These are phyloP conservation scores for Phytophthora sp. DNA, from an alignment of 352 stramenopile genomes.

Conservation along the genomic window DNA sequence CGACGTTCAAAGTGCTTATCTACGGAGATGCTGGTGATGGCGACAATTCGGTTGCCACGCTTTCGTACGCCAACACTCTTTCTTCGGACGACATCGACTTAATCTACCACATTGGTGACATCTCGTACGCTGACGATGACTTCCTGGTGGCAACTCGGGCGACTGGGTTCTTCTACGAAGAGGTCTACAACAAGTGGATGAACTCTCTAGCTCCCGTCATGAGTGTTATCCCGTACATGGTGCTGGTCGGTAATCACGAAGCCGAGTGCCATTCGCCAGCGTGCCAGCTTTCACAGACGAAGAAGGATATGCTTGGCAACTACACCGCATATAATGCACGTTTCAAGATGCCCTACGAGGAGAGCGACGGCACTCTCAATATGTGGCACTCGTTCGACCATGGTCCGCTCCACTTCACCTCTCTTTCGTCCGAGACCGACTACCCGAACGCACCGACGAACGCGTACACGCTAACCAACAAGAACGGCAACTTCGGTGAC, in stretches of 20 bases:
- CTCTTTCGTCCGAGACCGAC: conserved; percentile 71
- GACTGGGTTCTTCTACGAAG: conserved; percentile 39
- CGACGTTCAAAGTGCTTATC: conserved; percentile 36
- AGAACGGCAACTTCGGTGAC: conserved; percentile 39
- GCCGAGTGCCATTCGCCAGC: conserved; percentile 49
- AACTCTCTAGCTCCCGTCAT: conserved; percentile 44
- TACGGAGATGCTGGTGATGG: conserved; percentile 37
- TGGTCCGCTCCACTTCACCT: conserved; percentile 65
- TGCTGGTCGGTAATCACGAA: conserved; percentile 76
- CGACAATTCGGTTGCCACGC: conserved; percentile 27
- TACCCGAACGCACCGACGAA: conserved; percentile 42
- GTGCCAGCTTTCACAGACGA: conserved; percentile 24
- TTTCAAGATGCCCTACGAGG: conserved; percentile 38
- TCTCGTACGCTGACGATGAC: conserved; percentile 41
- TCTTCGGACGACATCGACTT: conserved; percentile 35
- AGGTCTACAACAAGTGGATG: conserved; percentile 76
- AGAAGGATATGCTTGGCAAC: conserved; percentile 38
- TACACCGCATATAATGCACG: conserved; percentile 62
- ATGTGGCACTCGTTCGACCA: conserved; percentile 53
- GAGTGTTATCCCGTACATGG: conserved; percentile 67
- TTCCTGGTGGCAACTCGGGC: conserved; percentile 19
- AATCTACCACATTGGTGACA: conserved; percentile 40
- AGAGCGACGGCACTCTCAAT: conserved; percentile 37
- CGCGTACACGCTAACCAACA: conserved; percentile 31
- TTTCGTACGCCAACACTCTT: conserved; percentile 36